Percentiles rank a stretch among this genome's conserved stretches.
Conservation (phyloP, 2,329 filamentous ascomycete genomes). For the Neopestalotiopsis clavispora region DNA sequence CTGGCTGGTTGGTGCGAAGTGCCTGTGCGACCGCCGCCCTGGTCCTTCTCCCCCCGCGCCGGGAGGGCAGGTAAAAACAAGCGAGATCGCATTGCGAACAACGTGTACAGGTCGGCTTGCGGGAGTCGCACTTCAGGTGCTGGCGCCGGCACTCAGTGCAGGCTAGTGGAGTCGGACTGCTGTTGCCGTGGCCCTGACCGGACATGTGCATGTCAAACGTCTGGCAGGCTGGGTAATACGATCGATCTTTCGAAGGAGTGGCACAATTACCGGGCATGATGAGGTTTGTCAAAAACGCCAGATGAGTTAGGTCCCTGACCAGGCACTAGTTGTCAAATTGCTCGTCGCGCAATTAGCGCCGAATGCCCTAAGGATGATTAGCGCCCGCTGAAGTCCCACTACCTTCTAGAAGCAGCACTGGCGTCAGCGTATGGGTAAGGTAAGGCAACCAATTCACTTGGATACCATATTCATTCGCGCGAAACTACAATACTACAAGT, state of each 20-base stretch:
- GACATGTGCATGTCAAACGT: neutral
- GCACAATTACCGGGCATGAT: neutral
- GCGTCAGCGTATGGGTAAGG: too few species aligned
- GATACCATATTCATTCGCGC: neutral
- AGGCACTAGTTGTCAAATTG: neutral
- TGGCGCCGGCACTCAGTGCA: constrained; percentile 11
- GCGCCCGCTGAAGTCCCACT: neutral
- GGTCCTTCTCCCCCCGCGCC: constrained; percentile 8
- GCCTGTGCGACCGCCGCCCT: neutral
- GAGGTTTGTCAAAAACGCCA: neutral
- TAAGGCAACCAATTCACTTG: neutral
- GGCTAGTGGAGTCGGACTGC: constrained; percentile 7
- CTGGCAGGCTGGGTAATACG: neutral
- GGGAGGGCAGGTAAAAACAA: constrained; percentile 1
- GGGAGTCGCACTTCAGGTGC: constrained; percentile 8
- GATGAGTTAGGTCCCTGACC: too few species aligned
- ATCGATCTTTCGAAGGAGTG: neutral
- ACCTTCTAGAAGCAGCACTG: neutral
- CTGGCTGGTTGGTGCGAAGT: neutral
- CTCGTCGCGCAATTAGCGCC: neutral
- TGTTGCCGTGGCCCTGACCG: neutral
- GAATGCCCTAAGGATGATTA: neutral
- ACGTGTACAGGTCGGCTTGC: constrained; percentile 1
- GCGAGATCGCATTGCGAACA: constrained; percentile 2
- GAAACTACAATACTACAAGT: neutral